Percentiles rank a stretch among this genome's conserved stretches.
These are phyloP conservation scores for Candida schatavii DNA, from an alignment of 805 yeast species.

Conservation along the genomic window DNA sequence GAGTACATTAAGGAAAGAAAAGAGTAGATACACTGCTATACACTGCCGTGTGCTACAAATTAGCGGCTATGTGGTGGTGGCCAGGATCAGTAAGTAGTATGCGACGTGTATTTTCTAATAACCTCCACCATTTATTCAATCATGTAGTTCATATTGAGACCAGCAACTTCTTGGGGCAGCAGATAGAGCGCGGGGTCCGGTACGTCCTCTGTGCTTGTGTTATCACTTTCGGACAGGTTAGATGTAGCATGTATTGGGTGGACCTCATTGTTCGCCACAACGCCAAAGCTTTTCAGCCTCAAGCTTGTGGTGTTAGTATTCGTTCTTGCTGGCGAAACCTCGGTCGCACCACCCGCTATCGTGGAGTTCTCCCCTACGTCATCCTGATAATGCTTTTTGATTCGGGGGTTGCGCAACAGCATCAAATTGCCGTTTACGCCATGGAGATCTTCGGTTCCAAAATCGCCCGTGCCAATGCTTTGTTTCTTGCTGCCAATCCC, in stretches of 20 bases:
- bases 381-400: constrained; percentile 26
- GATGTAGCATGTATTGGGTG: constrained; percentile 3
- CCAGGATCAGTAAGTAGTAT: too few species aligned
- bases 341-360: neutral
- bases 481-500: constrained; percentile 12
- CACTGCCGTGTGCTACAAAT: neutral
- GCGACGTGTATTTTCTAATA: too few species aligned
- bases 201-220: neutral
- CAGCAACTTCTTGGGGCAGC: neutral
- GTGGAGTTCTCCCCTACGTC: constrained; percentile 1
- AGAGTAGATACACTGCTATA: neutral
- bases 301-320: constrained; percentile 1
- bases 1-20: neutral
- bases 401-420: constrained; percentile 25
- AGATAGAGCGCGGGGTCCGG: too few species aligned
- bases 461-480: constrained; percentile 21
- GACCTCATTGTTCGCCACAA: constrained; percentile 5
- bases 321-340: neutral
- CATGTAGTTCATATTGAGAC: constrained; percentile 3
- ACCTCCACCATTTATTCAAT: constrained; percentile 1
- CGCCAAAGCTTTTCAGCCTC: constrained; percentile 17
- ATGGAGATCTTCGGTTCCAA: constrained; percentile 17
- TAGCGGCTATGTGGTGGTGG: too few species aligned
- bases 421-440: constrained; percentile 16
- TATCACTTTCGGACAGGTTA: constrained; percentile 5